These are phyloP conservation scores for Paraconiothyrium brasiliense DNA, from an alignment of 2,329 filamentous ascomycete genomes.

Conservation along the genomic window DNA sequence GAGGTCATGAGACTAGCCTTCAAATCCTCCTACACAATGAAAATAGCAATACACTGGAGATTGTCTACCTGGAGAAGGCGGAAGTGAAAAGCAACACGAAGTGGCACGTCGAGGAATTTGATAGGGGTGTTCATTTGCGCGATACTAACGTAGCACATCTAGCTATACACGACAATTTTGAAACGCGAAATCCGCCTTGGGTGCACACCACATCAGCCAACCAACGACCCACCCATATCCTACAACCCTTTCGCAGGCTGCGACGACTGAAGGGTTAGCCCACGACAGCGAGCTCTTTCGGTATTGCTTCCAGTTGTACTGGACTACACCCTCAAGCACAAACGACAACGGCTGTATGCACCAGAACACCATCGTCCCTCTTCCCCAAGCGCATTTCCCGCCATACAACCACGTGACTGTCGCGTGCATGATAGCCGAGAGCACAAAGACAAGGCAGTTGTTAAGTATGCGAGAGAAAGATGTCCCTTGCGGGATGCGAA, in stretches of 20 bases:
- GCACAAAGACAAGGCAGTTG: slow-evolving; percentile 15
- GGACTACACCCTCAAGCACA: slow-evolving; percentile 11
- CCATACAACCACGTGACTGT: slow-evolving; percentile 5
- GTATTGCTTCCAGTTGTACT: slow-evolving; percentile 5
- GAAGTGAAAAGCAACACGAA: not conserved
- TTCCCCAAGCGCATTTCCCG: slow-evolving; percentile 10
- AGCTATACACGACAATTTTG: slow-evolving; percentile 5
- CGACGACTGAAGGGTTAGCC: not conserved
- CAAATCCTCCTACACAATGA: not conserved
- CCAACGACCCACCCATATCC: slow-evolving; percentile 13
- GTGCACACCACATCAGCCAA: slow-evolving; percentile 14
- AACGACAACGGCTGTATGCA: slow-evolving; percentile 16
- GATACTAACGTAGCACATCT: not conserved
- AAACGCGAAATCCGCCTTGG: slow-evolving; percentile 7
- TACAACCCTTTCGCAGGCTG: not conserved
- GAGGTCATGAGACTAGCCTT: not conserved
- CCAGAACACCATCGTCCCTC: slow-evolving; percentile 14
- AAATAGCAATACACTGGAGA: not conserved
- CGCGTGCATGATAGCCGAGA: slow-evolving; percentile 16
- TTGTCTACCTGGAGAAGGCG: no score
- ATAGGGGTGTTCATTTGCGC: not conserved
- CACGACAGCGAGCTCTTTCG: not conserved
- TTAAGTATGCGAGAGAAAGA: slow-evolving; percentile 6
- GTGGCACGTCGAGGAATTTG: no score
- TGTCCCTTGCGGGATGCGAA: slow-evolving; percentile 12